Base-by-base conservation (phyloP, 805 yeast species). In the Candida peoriensis region DNA sequence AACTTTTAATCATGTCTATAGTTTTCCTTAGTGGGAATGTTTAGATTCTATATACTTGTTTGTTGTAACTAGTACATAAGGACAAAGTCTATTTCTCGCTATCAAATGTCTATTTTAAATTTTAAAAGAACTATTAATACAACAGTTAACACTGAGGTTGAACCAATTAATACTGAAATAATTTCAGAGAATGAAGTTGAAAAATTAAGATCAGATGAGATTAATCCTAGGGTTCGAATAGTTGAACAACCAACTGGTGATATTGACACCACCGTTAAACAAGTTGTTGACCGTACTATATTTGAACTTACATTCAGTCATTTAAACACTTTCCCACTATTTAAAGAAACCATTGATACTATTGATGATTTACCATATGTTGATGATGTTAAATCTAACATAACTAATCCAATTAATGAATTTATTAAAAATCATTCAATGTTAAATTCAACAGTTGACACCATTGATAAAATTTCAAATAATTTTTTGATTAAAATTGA, bases 401-500 rank as follows among this genome's bases (percentile, higher is more conserved):
- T 54, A 8, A 37, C 54, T 17, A 50, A 56, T 14, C 48, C 52
- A 9, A 48, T 55, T 9, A 35, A 47, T 10, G 50, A 51, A 19
- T 61, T 62, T 24, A 46, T 52, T 24, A 46, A 55, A 8, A 53
- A 58, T 23, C 59, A 58, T 34, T 46, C 59, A 14, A 58, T 72
- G 11, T 33, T 49, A 33, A 60, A 67, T 35, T 73, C 76, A 15
- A 62, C 72, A 6, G 56, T 75, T 28, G 52, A 56, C 30, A 58
- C 64, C 29, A 66, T 70, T 17, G 84, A 84, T 55, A 66, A 63
- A 34, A 55, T 63, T 20, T 67, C 79, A n/a, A 81, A 82, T 45
- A 47, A 61, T 20, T 60, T 74, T n/a, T 71, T 88, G 46, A 55
- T 52, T 38, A 52, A 64, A 23, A 61, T 86, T 28, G 96, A 88